A percentile compares a stretch with the other conserved stretches of the same genome.
Conservation (phyloP, 2,329 filamentous ascomycete species). For the Fonsecaea pugnacius region DNA sequence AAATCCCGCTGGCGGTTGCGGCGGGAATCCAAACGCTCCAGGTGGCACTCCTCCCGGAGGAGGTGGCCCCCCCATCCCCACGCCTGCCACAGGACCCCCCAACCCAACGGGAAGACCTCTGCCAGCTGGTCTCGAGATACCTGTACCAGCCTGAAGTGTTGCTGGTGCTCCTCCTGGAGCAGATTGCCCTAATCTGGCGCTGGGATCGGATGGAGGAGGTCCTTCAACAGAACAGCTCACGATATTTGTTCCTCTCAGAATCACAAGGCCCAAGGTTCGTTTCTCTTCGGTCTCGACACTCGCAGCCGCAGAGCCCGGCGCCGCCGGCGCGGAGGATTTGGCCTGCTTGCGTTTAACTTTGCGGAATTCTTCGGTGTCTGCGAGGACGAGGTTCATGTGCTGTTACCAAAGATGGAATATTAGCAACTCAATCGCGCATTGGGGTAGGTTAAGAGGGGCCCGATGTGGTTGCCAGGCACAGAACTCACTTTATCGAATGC, state of each 20-base stretch:
- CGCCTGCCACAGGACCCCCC: conserved; percentile 84
- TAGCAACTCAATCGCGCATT: neutral
- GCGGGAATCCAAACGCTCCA: conserved; percentile 56
- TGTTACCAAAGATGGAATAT: conserved; percentile 45
- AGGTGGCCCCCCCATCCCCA: conserved; percentile 69
- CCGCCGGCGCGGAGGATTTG: conserved; percentile 63
- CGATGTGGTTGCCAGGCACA: neutral
- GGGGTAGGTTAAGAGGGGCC: neutral
- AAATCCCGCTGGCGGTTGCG: conserved; percentile 55
- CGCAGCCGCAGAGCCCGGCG: conserved; percentile 63
- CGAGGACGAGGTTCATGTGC: conserved; percentile 99
- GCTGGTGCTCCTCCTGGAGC: conserved; percentile 65
- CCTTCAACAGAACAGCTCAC: conserved; percentile 95
- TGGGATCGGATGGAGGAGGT: conserved; percentile 90
- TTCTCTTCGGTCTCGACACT: conserved; percentile 93
- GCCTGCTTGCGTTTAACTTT: conserved; percentile 87
- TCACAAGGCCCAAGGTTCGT: conserved; percentile 91
- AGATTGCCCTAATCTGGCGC: conserved; percentile 80
- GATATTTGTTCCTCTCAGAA: conserved; percentile 91
- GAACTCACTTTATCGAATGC: conserved; percentile 86
- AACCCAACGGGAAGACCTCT: conserved; percentile 81
- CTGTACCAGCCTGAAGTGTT: conserved; percentile 78
- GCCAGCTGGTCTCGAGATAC: conserved; percentile 88
- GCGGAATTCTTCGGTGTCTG: conserved; percentile 97
- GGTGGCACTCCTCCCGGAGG: conserved; percentile 60